phyloP scores from a whole-genome alignment of 495 filamentous ascomycete genomes.

The Penicillium lividum region DNA sequence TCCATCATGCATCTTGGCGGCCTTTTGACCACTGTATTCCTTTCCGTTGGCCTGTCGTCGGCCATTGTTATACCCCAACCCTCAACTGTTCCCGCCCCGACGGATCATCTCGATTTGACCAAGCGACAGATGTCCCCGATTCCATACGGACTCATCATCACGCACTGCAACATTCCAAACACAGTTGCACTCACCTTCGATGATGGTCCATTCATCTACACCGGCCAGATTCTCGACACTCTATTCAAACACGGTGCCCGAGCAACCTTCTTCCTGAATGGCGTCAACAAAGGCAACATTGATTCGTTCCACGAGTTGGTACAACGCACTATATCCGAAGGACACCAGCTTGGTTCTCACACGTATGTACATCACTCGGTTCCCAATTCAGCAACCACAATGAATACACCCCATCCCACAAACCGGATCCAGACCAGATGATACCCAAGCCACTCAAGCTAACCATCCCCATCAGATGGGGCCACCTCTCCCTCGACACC shows the following conservation, averaged over 20 bases:
- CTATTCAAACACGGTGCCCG: constrained; percentile 59
- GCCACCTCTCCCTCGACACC: constrained; percentile 62
- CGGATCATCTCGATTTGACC: neutral
- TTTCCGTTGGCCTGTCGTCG: constrained; percentile 11
- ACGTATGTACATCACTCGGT: constrained; percentile 49
- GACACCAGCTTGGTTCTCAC: constrained; percentile 77
- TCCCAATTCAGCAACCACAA: neutral
- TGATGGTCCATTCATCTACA: constrained; percentile 71
- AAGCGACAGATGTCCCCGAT: constrained; percentile 23
- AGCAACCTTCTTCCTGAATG: constrained; percentile 76
- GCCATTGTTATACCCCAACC: constrained; percentile 5
- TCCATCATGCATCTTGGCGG: constrained; percentile 14
- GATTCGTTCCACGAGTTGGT: constrained; percentile 54
- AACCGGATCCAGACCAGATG: neutral
- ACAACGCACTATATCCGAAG: constrained; percentile 57
- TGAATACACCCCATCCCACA: neutral
- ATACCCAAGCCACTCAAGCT: neutral
- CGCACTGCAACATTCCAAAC: constrained; percentile 58
- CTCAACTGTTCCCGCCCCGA: neutral
- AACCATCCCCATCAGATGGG: constrained; percentile 36
- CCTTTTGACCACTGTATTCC: constrained; percentile 9
- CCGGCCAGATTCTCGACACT: constrained; percentile 61
- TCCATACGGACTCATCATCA: constrained; percentile 55
- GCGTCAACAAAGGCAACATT: constrained; percentile 63
- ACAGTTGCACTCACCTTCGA: constrained; percentile 76